These are phyloP conservation scores for Cytospora leucostoma DNA, from an alignment of 2,329 filamentous ascomycete species.

Conservation along the genomic window DNA sequence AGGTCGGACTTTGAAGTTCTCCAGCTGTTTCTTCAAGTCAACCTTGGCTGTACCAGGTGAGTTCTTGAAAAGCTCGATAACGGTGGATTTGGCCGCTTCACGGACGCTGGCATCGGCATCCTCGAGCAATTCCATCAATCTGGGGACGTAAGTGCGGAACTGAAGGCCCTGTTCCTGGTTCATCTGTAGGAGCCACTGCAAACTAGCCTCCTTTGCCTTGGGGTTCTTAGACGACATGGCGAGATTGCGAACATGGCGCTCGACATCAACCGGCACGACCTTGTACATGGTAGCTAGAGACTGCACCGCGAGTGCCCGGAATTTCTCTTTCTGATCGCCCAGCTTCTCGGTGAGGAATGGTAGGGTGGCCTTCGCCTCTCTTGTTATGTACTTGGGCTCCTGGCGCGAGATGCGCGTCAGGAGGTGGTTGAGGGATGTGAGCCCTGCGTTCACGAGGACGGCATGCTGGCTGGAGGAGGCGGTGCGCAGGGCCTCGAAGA, in stretches of 20 bases:
- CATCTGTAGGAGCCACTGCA: constrained; percentile 87
- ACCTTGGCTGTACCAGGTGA: constrained; percentile 83
- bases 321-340: constrained; percentile 85
- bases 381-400: constrained; percentile 71
- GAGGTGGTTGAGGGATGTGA: constrained; percentile 85
- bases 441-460: constrained; percentile 76
- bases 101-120: constrained; percentile 87
- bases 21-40: constrained; percentile 84
- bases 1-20: constrained; percentile 80
- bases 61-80: constrained; percentile 83
- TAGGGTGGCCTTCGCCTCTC: constrained; percentile 71
- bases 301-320: constrained; percentile 72
- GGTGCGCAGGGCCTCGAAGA: constrained; percentile 80
- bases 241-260: constrained; percentile 74
- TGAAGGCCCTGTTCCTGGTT: constrained; percentile 76
- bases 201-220: constrained; percentile 78
- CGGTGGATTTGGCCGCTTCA: constrained; percentile 77
- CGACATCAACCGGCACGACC: constrained; percentile 70
- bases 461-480: constrained; percentile 77
- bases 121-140: constrained; percentile 82
- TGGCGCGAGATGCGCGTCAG: constrained; percentile 84
- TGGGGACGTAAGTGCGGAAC: constrained; percentile 81
- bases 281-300: constrained; percentile 77
- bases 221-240: constrained; percentile 80
- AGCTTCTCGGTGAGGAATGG: constrained; percentile 80